Conservation (phyloP, 306 rosid species). For the Astragalus membranaceus region DNA sequence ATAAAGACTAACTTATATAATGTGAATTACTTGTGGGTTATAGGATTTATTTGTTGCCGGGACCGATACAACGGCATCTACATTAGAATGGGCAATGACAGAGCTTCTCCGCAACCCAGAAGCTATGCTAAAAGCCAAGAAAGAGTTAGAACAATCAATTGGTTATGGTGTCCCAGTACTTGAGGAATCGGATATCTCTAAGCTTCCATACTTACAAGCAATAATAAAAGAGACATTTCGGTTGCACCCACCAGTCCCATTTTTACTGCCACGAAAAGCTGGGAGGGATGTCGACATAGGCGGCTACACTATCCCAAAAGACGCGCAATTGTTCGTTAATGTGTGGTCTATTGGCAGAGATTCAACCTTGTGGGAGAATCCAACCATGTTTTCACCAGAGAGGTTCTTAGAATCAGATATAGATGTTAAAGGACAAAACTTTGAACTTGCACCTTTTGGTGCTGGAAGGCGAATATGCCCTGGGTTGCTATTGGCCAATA, state of each 20-base stretch:
- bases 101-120: constrained; percentile 9
- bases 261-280: constrained; percentile 22
- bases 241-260: constrained; percentile 20
- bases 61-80: constrained; percentile 19
- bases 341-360: constrained; percentile 23
- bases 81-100: constrained; percentile 22
- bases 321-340: constrained; percentile 15
- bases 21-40: background rate
- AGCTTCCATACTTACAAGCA: constrained; percentile 12
- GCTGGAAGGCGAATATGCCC: constrained; percentile 19
- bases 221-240: constrained; percentile 11
- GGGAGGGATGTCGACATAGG: background rate
- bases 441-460: constrained; percentile 20
- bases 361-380: background rate
- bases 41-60: constrained; percentile 24
- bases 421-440: constrained; percentile 15
- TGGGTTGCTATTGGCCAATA: constrained; percentile 1
- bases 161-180: background rate
- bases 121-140: background rate
- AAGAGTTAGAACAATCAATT: background rate
- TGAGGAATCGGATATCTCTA: constrained; percentile 1
- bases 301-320: constrained; percentile 17
- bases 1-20: too few relatives aligned
- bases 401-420: constrained; percentile 15
- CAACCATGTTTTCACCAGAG: constrained; percentile 14